Base-by-base conservation (phyloP, 257 asterid species). In the Coffea eugenioides region DNA sequence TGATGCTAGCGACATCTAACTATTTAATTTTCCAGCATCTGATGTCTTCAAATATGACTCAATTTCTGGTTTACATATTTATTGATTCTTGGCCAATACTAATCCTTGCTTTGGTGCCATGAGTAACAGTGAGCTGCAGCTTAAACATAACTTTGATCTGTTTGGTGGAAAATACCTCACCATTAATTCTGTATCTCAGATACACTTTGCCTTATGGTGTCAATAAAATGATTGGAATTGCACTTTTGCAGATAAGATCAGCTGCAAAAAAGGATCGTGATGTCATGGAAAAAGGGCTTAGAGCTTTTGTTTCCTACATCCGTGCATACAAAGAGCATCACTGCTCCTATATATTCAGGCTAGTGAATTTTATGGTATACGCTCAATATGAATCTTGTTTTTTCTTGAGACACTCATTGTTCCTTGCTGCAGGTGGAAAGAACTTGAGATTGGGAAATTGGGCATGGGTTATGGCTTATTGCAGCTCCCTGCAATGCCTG, bases 301-400 rank as follows among this genome's bases (percentile, higher is more conserved):
- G 87, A 90, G 96, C 99, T 46, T 94, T 96, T 85, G 98, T 96
- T 73, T 96, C 98, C 67, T 92, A 88, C 74, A 83, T 96, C 13
- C 97, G 97, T 75, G 99, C 98, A 64, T 92, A 96, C 78, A 96
- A 96, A 84, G 99, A 96, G 86, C 98, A 96, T 81, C 92, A 82
- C 74, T 96, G 98, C 84, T 86, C 95, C 69, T 96, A 73, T 79
- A 90, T 96, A 85, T 92, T 96, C 90, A 91, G 97, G 99, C 88
- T 75, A 88, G 76, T 65, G 3, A 27, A 52, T n/a, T 69, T 79
- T 48, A 34, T 54, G 16, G 14, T 57, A 25, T 68, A 16, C 16
- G 10, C 31, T 75, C 7, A 66, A 25, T 31, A 21, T 6, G 71
- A 68, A 21, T 74, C 59, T 56, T 77, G 56, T 6, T 56, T n/a